Percentiles rank a stretch among this genome's conserved stretches.
phyloP scores from a whole-genome alignment of 164 flowering plant species.

The Vitis labrusca region DNA sequence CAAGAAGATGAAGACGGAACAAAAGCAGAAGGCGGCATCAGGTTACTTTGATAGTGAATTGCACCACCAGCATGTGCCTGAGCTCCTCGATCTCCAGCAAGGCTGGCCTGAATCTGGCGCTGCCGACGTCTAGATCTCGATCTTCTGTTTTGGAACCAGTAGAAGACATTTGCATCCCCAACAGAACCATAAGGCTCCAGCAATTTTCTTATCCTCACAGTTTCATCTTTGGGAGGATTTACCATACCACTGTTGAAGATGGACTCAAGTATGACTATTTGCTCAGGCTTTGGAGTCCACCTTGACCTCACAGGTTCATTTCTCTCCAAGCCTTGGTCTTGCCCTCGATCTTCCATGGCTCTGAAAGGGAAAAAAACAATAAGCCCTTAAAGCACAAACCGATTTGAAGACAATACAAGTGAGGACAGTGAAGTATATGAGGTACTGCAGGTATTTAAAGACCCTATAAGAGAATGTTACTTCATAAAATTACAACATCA shows the following conservation, averaged over 20 bases:
- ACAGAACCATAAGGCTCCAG: slow-evolving; percentile 87
- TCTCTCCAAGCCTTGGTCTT: slow-evolving; percentile 27
- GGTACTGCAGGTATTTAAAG: slow-evolving; percentile 10
- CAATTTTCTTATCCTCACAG: slow-evolving; percentile 73
- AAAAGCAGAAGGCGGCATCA: slow-evolving; percentile 2
- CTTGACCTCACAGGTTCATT: slow-evolving; percentile 79
- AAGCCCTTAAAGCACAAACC: slow-evolving; percentile 13
- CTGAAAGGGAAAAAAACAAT: background rate
- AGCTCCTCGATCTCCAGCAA: slow-evolving; percentile 20
- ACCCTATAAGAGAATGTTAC: slow-evolving; percentile 7
- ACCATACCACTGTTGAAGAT: slow-evolving; percentile 99
- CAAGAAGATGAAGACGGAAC: slow-evolving; percentile 18
- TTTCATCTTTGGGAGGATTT: slow-evolving; percentile 91
- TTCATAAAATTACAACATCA: slow-evolving; percentile 9
- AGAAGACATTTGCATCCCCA: slow-evolving; percentile 93
- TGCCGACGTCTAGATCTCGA: slow-evolving; percentile 87
- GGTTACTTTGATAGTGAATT: slow-evolving; percentile 29
- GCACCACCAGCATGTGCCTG: slow-evolving; percentile 17
- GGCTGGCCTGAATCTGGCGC: slow-evolving; percentile 66
- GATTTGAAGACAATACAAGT: slow-evolving; percentile 7
- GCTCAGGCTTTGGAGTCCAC: slow-evolving; percentile 97
- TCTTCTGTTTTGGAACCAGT: slow-evolving; percentile 96
- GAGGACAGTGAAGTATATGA: slow-evolving; percentile 4
- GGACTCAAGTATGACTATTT: slow-evolving; percentile 87
- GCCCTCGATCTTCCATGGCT: slow-evolving; percentile 33